Evolutionary conservation across 1,139 yeast genomes (phyloP), one percentile per base, ranked within the genome.

Genomic region (Suhomyces kunorum): DNA sequence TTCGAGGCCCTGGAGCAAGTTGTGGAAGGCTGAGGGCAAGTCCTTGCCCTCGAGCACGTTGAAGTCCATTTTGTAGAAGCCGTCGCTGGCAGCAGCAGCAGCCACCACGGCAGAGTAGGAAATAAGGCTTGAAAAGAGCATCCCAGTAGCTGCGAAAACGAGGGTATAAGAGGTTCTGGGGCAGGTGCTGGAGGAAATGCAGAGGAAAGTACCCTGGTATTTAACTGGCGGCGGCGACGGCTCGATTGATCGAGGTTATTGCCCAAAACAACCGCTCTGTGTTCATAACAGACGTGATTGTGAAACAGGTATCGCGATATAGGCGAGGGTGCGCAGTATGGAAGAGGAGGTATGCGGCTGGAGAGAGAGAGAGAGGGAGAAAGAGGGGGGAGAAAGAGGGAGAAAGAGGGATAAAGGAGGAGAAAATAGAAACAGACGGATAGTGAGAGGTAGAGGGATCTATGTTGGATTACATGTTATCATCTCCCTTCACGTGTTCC

Each of bases 21-120:
- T 42, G 13, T 43, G 22, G 18, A 50, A 43, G 29, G 58, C 58
- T 15, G 41, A 34, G 13, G 42, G 17, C 17, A 53, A 47, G 28
- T 44, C 43, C n/a, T 29, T 19, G 12, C 61, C 62, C 19, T 49
- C 44, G 33, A 53, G 40, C n/a, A 56, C 53, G 40, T 53, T 47
- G 33, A 57, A 56, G 40, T 53, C 55, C 41, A 56, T 39, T 39
- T 52, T 47, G 36, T 50, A 53, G 40, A 54, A 58, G 4, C 62
- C 65, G 40, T 56, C 60, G 13, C 40, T 38, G 28, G 58, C 55
- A 5, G 45, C 28, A 8, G 48, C 50, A 14, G 51, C 36, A 23
- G 24, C n/a, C 6, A 34, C 12, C 47, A 39, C 17, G 43, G 40
- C 16, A 6, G 24, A 8, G 24, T 9, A 20, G n/a, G 24, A 20